A percentile compares a stretch with the other conserved stretches of the same genome.
phyloP scores from a whole-genome alignment of 2,329 filamentous ascomycete species.

The Seiridium unicorne region DNA sequence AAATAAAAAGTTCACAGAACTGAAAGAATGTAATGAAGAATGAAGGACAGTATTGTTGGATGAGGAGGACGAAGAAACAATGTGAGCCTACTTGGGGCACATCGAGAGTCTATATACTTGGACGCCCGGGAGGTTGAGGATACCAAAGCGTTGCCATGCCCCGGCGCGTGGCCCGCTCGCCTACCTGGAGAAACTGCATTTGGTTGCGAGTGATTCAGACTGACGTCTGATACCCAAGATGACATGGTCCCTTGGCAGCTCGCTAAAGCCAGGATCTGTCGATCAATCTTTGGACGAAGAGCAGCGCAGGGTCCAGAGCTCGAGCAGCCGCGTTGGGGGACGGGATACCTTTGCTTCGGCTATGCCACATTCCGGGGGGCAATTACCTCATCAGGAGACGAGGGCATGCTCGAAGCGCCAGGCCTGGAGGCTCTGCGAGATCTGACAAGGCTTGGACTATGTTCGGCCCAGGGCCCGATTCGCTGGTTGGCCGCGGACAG shows the following conservation, averaged over 20 bases:
- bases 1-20: slow-evolving; percentile 29
- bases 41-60: slow-evolving; percentile 25
- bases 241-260: slow-evolving; percentile 14
- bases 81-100: not conserved
- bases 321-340: not conserved
- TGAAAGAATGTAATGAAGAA: slow-evolving; percentile 28
- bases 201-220: slow-evolving; percentile 18
- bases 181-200: not conserved
- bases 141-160: not conserved
- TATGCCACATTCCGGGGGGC: not conserved
- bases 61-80: slow-evolving; percentile 15
- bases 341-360: not conserved
- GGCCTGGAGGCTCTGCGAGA: not conserved
- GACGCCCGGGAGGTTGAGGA: not conserved
- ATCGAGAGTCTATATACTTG: slow-evolving; percentile 5
- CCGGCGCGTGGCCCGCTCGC: not conserved
- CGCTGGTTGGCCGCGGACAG: not conserved
- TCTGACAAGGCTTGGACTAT: slow-evolving; percentile 1
- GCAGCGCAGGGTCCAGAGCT: not conserved
- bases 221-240: slow-evolving; percentile 20
- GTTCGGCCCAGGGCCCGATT: slow-evolving; percentile 4
- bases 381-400: not conserved
- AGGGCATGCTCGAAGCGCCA: not conserved
- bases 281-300: slow-evolving; percentile 18
- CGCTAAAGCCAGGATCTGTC: slow-evolving; percentile 14